Evolutionary conservation across 1,284 basidiomycete species (phyloP).

Genomic region (Malassezia cuniculi): DNA sequence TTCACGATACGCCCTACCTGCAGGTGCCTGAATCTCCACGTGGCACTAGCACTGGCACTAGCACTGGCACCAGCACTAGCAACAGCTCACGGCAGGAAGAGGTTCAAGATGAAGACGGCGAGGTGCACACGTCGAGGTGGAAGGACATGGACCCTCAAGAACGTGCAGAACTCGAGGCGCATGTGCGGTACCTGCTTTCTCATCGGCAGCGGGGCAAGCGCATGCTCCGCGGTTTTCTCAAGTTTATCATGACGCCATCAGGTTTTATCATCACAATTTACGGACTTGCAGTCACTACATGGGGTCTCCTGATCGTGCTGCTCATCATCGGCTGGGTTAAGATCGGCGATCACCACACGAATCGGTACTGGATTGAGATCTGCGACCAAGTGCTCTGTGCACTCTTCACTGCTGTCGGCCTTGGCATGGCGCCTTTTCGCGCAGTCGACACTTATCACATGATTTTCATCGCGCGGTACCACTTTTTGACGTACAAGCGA

Average conservation of each 20-base stretch:
- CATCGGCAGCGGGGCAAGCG: slow-evolving; percentile 52
- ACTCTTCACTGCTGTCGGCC: slow-evolving; percentile 34
- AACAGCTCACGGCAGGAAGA: too few relatives aligned
- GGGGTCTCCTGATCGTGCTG: slow-evolving; percentile 38
- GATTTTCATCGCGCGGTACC: slow-evolving; percentile 39
- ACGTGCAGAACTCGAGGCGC: slow-evolving; percentile 53
- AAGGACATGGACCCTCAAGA: slow-evolving; percentile 38
- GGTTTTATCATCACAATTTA: slow-evolving; percentile 40
- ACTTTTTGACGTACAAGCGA: slow-evolving; percentile 32
- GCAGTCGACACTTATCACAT: slow-evolving; percentile 41
- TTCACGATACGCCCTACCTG: slow-evolving; percentile 5
- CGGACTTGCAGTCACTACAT: slow-evolving; percentile 31
- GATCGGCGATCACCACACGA: slow-evolving; percentile 13
- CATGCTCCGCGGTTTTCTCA: slow-evolving; percentile 25
- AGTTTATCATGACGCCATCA: slow-evolving; percentile 35
- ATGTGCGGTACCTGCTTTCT: slow-evolving; percentile 64
- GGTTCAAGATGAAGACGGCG: slow-evolving; percentile 23
- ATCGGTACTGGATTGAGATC: slow-evolving; percentile 40
- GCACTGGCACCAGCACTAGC: too few relatives aligned
- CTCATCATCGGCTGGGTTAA: slow-evolving; percentile 35
- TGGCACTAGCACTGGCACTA: too few relatives aligned
- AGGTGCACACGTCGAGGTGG: slow-evolving; percentile 32
- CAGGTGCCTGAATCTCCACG: slow-evolving; percentile 13
- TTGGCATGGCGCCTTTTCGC: slow-evolving; percentile 40
- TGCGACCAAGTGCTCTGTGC: slow-evolving; percentile 43